Conservation (phyloP, 192 early-diverging fungal species). For the Coemansia sp. region DNA sequence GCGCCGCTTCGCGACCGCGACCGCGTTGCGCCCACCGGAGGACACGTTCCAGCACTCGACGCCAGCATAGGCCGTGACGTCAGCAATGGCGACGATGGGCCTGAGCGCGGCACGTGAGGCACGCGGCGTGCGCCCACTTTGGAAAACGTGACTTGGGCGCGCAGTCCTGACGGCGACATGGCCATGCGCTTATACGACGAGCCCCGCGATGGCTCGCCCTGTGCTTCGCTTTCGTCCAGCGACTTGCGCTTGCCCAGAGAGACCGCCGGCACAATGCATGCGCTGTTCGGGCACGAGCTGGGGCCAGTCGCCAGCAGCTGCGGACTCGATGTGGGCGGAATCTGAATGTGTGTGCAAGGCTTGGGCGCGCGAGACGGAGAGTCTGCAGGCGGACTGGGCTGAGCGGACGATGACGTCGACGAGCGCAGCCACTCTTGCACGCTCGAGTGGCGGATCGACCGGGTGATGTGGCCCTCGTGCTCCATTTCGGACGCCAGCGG, state of each 20-base stretch:
- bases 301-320: constrained; percentile 8
- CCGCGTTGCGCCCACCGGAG: constrained; percentile 11
- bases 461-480: constrained; percentile 51
- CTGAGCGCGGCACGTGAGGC: constrained; percentile 13
- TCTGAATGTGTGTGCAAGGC: background rate
- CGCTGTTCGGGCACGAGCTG: constrained; percentile 9
- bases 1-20: constrained; percentile 40
- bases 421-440: constrained; percentile 52
- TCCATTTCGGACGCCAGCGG: constrained; percentile 51
- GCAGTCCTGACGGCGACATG: constrained; percentile 48
- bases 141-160: constrained; percentile 32
- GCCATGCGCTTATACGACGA: constrained; percentile 45
- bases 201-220: background rate
- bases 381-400: constrained; percentile 15
- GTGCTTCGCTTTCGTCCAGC: constrained; percentile 15
- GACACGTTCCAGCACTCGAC: constrained; percentile 16
- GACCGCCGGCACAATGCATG: background rate
- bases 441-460: constrained; percentile 41
- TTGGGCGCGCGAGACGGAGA: background rate
- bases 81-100: constrained; percentile 34
- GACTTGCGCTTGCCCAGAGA: constrained; percentile 39
- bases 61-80: constrained; percentile 11
- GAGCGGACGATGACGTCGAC: constrained; percentile 9
- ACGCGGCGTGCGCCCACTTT: constrained; percentile 5
- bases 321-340: constrained; percentile 26